These are phyloP conservation scores for Pouteria campechiana DNA, from an alignment of 179 eudicot genomes.

Conservation along the genomic window DNA sequence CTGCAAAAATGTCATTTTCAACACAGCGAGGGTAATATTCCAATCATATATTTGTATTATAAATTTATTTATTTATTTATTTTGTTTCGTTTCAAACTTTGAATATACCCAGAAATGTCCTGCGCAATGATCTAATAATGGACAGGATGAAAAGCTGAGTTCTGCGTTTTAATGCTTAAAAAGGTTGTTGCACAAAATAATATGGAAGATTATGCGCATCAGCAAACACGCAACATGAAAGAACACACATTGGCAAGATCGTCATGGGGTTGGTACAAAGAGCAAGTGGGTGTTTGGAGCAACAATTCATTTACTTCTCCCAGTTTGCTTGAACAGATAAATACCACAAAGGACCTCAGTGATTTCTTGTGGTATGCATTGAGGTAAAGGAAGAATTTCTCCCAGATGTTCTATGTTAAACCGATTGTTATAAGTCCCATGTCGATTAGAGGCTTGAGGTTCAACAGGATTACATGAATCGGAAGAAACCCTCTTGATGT, in stretches of 20 bases:
- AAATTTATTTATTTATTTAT: too few species aligned
- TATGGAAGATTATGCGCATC: slow-evolving; percentile 4
- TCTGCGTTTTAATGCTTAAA: neutral
- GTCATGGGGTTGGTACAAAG: slow-evolving; percentile 37
- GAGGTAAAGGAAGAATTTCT: slow-evolving; percentile 17
- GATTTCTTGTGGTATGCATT: slow-evolving; percentile 46
- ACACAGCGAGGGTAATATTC: slow-evolving; percentile 52
- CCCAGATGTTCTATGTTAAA: too few species aligned
- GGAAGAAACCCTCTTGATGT: too few species aligned
- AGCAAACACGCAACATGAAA: slow-evolving; percentile 3
- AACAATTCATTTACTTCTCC: slow-evolving; percentile 18
- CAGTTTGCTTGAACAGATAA: slow-evolving; percentile 34
- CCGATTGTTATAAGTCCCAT: too few species aligned
- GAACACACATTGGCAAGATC: slow-evolving; percentile 14
- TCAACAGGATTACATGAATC: too few species aligned
- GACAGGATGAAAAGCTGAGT: too few species aligned
- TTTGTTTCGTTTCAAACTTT: too few species aligned
- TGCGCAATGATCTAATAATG: too few species aligned
- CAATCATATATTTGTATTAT: too few species aligned
- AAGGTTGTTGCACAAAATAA: slow-evolving; percentile 28
- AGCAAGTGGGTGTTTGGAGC: slow-evolving; percentile 28
- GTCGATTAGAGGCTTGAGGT: too few species aligned
- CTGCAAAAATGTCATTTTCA: slow-evolving; percentile 32
- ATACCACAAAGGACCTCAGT: slow-evolving; percentile 34
- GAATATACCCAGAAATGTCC: too few species aligned